Conservation (phyloP, 164 flowering plant genomes). For the Tinospora cordifolia region DNA sequence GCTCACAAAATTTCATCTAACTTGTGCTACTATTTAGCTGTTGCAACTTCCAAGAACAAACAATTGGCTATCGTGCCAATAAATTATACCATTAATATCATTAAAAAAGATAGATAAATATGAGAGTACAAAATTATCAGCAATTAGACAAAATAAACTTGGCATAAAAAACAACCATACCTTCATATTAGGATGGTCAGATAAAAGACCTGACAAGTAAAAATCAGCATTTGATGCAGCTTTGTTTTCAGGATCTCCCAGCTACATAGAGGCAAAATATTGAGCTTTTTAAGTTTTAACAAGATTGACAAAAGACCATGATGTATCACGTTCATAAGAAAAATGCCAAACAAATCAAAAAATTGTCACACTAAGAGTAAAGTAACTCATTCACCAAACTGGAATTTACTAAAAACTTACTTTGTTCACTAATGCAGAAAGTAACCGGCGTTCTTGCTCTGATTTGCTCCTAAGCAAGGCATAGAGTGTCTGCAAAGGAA, state of each 20-base stretch:
- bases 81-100: not conserved
- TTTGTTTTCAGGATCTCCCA: conserved; percentile 91
- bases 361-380: not conserved
- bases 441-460: conserved; percentile 88
- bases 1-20: not conserved
- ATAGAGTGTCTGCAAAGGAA: conserved; percentile 53
- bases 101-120: not conserved
- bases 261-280: conserved; percentile 35
- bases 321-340: not conserved
- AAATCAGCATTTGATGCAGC: conserved; percentile 85
- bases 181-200: conserved; percentile 97
- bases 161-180: conserved; percentile 25
- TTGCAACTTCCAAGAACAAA: not conserved
- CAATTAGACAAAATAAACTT: conserved; percentile 1
- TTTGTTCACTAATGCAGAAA: conserved; percentile 81
- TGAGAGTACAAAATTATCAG: not conserved
- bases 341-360: not conserved
- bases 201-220: conserved; percentile 67
- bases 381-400: not conserved
- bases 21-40: not conserved
- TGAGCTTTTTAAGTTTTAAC: not conserved
- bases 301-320: not conserved
- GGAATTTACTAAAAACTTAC: conserved; percentile 33
- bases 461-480: conserved; percentile 63
- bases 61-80: not conserved